Evolutionary conservation across 495 filamentous ascomycete genomes (phyloP).

Genomic region (Tuber calosporum): DNA sequence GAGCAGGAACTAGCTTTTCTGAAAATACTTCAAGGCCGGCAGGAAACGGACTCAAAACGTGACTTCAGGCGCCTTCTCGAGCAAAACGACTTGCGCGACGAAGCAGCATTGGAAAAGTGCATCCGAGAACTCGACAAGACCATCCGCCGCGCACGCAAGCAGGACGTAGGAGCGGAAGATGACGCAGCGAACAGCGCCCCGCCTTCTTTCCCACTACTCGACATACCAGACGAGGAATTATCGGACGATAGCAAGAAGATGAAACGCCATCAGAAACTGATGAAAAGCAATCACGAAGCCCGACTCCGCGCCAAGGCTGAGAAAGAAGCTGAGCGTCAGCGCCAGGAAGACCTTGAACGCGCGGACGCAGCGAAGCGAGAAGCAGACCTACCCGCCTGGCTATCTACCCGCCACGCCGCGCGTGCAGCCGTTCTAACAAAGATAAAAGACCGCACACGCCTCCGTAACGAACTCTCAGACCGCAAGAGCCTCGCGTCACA

Average conservation of each 20-base stretch:
- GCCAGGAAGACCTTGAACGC: slow-evolving; percentile 71
- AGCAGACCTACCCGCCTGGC: slow-evolving; percentile 79
- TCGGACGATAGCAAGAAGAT: slow-evolving; percentile 83
- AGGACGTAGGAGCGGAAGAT: slow-evolving; percentile 80
- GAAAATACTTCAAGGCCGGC: slow-evolving; percentile 63
- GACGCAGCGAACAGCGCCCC: slow-evolving; percentile 52
- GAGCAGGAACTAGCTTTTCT: slow-evolving; percentile 94
- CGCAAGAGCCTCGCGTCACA: slow-evolving; percentile 92
- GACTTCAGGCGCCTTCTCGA: slow-evolving; percentile 79
- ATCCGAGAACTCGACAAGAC: slow-evolving; percentile 83
- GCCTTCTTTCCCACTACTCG: slow-evolving; percentile 67
- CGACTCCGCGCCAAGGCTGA: slow-evolving; percentile 85
- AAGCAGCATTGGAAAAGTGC: slow-evolving; percentile 66
- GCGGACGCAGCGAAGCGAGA: slow-evolving; percentile 75
- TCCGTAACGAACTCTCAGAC: slow-evolving; percentile 88
- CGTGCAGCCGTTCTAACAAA: slow-evolving; percentile 66
- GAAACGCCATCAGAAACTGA: slow-evolving; percentile 81
- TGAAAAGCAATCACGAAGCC: slow-evolving; percentile 91
- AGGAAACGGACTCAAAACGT: slow-evolving; percentile 68
- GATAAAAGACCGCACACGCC: slow-evolving; percentile 85
- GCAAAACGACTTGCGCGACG: slow-evolving; percentile 83
- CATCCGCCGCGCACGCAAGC: slow-evolving; percentile 79
- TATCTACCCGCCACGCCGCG: slow-evolving; percentile 67
- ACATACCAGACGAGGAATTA: slow-evolving; percentile 81
- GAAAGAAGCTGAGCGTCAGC: slow-evolving; percentile 82